Evolutionary conservation across 495 filamentous ascomycete species (phyloP).

Genomic region (Podospora bellae-mahoneyi): DNA sequence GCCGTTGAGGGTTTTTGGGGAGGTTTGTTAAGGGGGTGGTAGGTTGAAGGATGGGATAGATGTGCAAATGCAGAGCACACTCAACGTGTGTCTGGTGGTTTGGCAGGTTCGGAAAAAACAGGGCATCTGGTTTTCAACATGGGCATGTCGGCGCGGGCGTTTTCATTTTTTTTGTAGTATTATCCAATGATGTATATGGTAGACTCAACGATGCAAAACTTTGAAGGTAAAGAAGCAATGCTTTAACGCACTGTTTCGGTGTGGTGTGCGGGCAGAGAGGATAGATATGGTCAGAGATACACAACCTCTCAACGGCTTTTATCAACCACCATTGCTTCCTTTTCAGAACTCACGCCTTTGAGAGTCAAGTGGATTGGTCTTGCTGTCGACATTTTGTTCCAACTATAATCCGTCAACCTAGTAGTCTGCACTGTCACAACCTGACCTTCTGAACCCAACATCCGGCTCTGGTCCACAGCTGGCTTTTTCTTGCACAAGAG

Average conservation of each 20-base stretch:
- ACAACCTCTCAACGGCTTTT: background rate
- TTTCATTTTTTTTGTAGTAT: background rate
- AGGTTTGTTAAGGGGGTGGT: constrained; percentile 21
- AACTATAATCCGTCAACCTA: too few species aligned
- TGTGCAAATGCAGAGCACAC: background rate
- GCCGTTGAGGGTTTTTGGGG: constrained; percentile 56
- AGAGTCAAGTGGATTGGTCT: too few species aligned
- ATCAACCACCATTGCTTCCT: background rate
- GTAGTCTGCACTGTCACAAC: too few species aligned
- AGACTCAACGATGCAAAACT: background rate
- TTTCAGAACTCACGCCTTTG: background rate
- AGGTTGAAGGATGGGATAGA: background rate
- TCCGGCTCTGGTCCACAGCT: too few species aligned
- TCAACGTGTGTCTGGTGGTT: constrained; percentile 16
- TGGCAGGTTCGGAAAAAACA: background rate
- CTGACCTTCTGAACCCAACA: too few species aligned
- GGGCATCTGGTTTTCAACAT: constrained; percentile 10
- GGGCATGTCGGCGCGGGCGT: constrained; percentile 13
- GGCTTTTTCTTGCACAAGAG: too few species aligned
- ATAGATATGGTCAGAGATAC: background rate
- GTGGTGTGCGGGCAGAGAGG: background rate
- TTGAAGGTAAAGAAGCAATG: background rate
- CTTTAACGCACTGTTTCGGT: constrained; percentile 2
- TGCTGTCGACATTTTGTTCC: too few species aligned
- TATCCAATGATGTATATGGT: background rate